These are phyloP conservation scores for Schizonepeta tenuifolia DNA, from an alignment of 257 asterid genomes.

Conservation along the genomic window DNA sequence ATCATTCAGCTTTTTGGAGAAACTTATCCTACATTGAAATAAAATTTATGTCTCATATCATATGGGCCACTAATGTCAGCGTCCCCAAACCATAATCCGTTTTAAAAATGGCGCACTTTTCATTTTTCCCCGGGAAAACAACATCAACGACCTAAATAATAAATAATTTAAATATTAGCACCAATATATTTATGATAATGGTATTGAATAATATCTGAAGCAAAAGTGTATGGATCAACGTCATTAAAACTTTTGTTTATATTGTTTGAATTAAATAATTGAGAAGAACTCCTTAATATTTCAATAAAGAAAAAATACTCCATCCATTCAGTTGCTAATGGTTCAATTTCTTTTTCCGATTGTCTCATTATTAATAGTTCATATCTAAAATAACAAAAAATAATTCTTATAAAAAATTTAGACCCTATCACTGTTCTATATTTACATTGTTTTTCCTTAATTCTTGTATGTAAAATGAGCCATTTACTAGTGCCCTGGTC, in stretches of 20 bases:
- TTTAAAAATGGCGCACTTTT: constrained; percentile 21
- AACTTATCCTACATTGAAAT: constrained; percentile 18
- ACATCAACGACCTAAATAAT: background rate
- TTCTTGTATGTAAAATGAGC: too few relatives aligned
- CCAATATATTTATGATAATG: background rate
- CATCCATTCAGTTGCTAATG: too few relatives aligned
- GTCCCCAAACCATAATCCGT: constrained; percentile 14
- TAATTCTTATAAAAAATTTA: too few relatives aligned
- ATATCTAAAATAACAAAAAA: too few relatives aligned
- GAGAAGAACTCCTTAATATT: background rate
- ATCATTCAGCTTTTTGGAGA: background rate
- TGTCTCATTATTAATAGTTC: too few relatives aligned
- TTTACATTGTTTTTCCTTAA: too few relatives aligned
- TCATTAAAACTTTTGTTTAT: background rate
- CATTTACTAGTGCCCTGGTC: too few relatives aligned
- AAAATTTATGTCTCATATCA: background rate
- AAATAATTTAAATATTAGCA: background rate
- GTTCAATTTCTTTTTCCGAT: too few relatives aligned
- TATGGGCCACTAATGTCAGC: constrained; percentile 4
- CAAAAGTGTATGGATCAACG: background rate
- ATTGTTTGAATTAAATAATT: background rate
- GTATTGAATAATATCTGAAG: background rate
- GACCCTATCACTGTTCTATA: too few relatives aligned
- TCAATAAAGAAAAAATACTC: background rate
- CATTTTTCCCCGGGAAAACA: too few relatives aligned